phyloP scores from a whole-genome alignment of 345 rosid species.

The Citrus maxima region DNA sequence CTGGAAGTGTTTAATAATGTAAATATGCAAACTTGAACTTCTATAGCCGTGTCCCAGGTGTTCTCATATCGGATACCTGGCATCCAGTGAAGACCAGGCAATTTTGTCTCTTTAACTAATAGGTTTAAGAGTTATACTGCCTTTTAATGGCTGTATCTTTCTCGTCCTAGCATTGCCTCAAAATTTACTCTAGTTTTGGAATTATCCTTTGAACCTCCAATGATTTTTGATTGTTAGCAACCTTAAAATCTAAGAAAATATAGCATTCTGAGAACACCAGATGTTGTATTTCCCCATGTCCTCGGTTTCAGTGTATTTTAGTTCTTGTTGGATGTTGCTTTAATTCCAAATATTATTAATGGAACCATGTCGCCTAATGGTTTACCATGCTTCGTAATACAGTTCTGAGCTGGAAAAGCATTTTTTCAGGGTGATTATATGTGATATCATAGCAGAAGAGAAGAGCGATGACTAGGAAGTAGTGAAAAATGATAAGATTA shows the following conservation, averaged over 20 bases:
- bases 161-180: background rate
- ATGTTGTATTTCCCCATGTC: background rate
- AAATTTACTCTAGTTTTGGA: background rate
- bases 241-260: background rate
- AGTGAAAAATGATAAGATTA: background rate
- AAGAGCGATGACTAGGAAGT: background rate
- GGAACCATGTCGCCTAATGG: background rate
- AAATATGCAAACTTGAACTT: background rate
- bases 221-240: background rate
- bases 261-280: background rate
- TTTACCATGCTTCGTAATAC: background rate
- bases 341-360: background rate
- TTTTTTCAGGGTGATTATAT: background rate
- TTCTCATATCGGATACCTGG: background rate
- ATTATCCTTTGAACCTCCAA: background rate
- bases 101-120: background rate
- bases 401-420: background rate
- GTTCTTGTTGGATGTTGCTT: background rate
- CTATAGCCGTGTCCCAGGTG: background rate
- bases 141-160: background rate
- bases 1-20: background rate
- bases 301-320: background rate
- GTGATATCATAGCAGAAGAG: background rate
- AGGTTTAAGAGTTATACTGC: background rate
- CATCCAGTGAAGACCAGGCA: background rate